Percentiles rank a stretch among this genome's conserved stretches.
Conservation (phyloP, 2,329 filamentous ascomycete species). For the Colletotrichum agaves region DNA sequence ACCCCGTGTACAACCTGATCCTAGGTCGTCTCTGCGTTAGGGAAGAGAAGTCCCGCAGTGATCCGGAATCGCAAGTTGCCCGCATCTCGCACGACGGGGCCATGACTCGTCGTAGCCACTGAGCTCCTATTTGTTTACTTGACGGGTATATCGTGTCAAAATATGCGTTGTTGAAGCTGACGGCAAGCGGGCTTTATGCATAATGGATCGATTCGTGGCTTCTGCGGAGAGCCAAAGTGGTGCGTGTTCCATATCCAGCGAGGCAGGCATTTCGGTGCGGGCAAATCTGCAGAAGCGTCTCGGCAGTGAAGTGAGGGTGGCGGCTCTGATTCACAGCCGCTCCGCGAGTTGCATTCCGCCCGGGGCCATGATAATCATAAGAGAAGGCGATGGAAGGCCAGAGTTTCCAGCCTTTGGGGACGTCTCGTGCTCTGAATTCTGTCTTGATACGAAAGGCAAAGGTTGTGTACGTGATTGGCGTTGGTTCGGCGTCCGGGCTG, state of each 20-base stretch:
- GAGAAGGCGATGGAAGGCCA: constrained; percentile 14
- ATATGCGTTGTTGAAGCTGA: background rate
- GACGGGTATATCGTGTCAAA: constrained; percentile 21
- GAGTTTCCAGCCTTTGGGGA: background rate
- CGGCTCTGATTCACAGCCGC: constrained; percentile 11
- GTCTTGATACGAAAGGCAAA: background rate
- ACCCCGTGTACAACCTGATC: constrained; percentile 8
- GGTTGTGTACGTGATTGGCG: background rate
- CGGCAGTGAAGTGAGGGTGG: background rate
- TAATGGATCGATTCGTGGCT: constrained; percentile 7
- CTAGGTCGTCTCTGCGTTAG: constrained; percentile 8
- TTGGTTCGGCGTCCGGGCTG: background rate
- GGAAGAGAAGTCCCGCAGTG: constrained; percentile 19
- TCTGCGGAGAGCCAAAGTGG: constrained; percentile 5
- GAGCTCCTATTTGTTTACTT: constrained; percentile 25
- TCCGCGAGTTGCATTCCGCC: constrained; percentile 6
- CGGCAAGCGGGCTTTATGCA: constrained; percentile 14
- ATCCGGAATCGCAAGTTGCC: constrained; percentile 16
- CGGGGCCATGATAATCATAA: background rate
- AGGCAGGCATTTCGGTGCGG: background rate
- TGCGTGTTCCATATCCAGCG: constrained; percentile 11
- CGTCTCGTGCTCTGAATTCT: constrained; percentile 8
- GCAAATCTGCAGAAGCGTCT: constrained; percentile 1
- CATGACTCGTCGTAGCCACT: constrained; percentile 33
- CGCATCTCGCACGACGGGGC: constrained; percentile 1